Evolutionary conservation across 1,284 basidiomycete genomes (phyloP), one percentile per base, ranked within the genome.

Genomic region (Ceratobasidium sp.): DNA sequence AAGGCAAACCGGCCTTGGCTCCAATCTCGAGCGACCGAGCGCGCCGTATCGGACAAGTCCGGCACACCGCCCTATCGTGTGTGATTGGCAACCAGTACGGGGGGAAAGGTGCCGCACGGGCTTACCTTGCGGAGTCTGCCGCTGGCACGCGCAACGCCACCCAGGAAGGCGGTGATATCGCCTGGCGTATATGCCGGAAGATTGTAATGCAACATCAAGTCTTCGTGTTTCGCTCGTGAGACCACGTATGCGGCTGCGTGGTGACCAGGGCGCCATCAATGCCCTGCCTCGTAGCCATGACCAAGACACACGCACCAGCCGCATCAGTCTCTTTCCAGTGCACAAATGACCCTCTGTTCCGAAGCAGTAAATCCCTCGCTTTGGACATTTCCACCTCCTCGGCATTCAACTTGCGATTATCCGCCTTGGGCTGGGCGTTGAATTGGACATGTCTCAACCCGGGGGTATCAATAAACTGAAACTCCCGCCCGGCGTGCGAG

Each of bases 21-120:
- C 96, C 96, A 99, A 83, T 98, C 96, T 31, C 93, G 90, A 54
- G 98, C 86, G 51, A 98, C 85, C 69, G 92, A 87, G 29, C 94
- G 90, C 9, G 94, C 92, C 1, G 96, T 93, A 27, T 89, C 90
- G 13, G 89, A 87, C 74, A 95, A 83, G 82, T 98, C 96, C 22
- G 89, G 84, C 56, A 89, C 86, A 65, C 93, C 94, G 78, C 88
- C 90, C 89, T 93, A 81, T 79, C 49, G 62, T 31, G 78, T 54
- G 76, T 49, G 19, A 51, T 37, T 39, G 16, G 73, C 56, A 27
- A 74, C 43, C 37, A 73, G 19, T 76, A 56, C 51, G 51, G 49
- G 34, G 54, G 39, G 53, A 11, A 24, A 63, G n/a, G n/a, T 24
- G 4, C 39, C 3, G 53, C 56, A 34, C 48, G 51, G 13, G 16